Percentiles rank a stretch among this genome's conserved stretches.
These are phyloP conservation scores for Hyaloscypha finlandica DNA, from an alignment of 495 filamentous ascomycete species.

Conservation along the genomic window DNA sequence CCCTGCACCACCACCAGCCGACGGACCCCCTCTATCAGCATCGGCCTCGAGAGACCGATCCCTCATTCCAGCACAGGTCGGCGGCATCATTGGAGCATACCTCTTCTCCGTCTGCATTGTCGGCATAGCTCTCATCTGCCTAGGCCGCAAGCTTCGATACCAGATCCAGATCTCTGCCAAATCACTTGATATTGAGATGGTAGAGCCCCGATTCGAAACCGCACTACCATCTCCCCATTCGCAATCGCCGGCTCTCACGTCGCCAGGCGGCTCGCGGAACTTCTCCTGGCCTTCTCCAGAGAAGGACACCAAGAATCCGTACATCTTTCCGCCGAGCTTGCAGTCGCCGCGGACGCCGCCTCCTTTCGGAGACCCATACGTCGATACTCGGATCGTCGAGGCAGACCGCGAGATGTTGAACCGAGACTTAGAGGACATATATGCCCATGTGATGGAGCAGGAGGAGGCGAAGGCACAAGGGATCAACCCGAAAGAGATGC, in stretches of 20 bases:
- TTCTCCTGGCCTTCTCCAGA: conserved; percentile 49
- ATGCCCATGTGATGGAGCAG: conserved; percentile 88
- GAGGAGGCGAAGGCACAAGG: conserved; percentile 67
- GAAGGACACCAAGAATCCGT: conserved; percentile 51
- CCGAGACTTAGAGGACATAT: conserved; percentile 83
- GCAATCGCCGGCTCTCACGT: background rate
- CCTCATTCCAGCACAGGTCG: conserved; percentile 72
- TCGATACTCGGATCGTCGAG: conserved; percentile 75
- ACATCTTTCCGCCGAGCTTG: conserved; percentile 46
- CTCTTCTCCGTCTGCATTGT: conserved; percentile 70
- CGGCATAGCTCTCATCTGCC: conserved; percentile 63
- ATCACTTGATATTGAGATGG: conserved; percentile 62
- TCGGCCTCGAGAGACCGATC: conserved; percentile 57
- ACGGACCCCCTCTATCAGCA: conserved; percentile 57
- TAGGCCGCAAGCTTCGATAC: conserved; percentile 61
- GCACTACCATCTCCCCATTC: conserved; percentile 40
- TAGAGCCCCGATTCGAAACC: conserved; percentile 45
- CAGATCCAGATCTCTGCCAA: conserved; percentile 53
- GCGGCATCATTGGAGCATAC: conserved; percentile 79
- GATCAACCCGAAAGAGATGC: conserved; percentile 37
- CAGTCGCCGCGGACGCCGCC: conserved; percentile 36
- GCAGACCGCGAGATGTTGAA: conserved; percentile 72
- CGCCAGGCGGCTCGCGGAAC: conserved; percentile 42
- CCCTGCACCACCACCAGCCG: conserved; percentile 58
- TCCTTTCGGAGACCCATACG: conserved; percentile 29